These are phyloP conservation scores for Phytophthora boehmeriae DNA, from an alignment of 352 stramenopile genomes.

Conservation along the genomic window DNA sequence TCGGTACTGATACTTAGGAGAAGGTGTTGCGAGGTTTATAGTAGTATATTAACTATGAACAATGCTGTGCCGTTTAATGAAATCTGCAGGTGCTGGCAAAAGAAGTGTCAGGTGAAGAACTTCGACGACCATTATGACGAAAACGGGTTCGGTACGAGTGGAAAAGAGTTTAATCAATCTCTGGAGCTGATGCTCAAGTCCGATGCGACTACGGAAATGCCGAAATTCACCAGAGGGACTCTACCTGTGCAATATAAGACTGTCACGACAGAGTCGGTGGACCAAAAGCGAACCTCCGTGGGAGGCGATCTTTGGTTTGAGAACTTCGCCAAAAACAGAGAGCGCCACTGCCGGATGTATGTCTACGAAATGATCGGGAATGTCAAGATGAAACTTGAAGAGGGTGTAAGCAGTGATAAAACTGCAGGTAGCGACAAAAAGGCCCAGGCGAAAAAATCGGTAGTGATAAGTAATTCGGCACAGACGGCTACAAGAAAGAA, in stretches of 20 bases:
- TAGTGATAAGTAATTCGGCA: neutral
- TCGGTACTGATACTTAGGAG: slow-evolving; percentile 26
- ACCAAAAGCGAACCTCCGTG: slow-evolving; percentile 37
- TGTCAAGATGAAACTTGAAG: slow-evolving; percentile 1
- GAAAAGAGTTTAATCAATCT: slow-evolving; percentile 47
- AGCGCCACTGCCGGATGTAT: slow-evolving; percentile 36
- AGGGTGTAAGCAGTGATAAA: slow-evolving; percentile 11
- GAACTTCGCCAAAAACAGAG: slow-evolving; percentile 48
- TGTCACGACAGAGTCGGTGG: slow-evolving; percentile 33
- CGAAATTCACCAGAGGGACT: slow-evolving; percentile 53
- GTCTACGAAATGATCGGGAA: slow-evolving; percentile 27
- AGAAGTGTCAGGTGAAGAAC: slow-evolving; percentile 36
- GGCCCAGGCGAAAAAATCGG: slow-evolving; percentile 7
- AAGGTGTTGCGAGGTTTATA: neutral
- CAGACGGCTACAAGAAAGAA: slow-evolving; percentile 4
- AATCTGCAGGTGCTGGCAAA: slow-evolving; percentile 52
- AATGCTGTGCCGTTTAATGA: neutral
- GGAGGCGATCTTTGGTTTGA: slow-evolving; percentile 51
- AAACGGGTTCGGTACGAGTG: slow-evolving; percentile 33
- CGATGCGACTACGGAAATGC: slow-evolving; percentile 52
- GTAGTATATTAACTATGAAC: neutral
- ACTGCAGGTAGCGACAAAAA: neutral
- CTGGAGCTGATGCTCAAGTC: slow-evolving; percentile 44
- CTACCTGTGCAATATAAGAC: slow-evolving; percentile 42
- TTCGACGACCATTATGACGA: slow-evolving; percentile 51